Percentiles rank a stretch among this genome's conserved stretches.
Conservation (phyloP, 2,329 filamentous ascomycete species). For the Aspergillus nomiae region DNA sequence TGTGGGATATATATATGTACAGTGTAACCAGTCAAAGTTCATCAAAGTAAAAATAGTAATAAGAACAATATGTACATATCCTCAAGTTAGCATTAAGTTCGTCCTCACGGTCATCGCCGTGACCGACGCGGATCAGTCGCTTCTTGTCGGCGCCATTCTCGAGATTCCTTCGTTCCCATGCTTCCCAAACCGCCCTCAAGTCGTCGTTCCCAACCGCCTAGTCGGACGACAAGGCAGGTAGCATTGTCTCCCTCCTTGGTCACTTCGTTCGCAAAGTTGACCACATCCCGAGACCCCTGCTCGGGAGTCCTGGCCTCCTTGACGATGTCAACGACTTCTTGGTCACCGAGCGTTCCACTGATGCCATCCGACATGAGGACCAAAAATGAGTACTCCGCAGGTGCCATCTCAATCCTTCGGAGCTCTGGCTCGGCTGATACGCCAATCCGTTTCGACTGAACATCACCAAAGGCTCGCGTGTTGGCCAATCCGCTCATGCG, state of each 20-base stretch:
- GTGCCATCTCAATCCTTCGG: constrained; percentile 72
- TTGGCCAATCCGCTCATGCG: constrained; percentile 93
- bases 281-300: constrained; percentile 75
- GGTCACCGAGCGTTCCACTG: constrained; percentile 80
- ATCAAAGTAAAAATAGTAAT: background rate
- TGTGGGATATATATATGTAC: background rate
- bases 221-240: constrained; percentile 62
- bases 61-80: constrained; percentile 1
- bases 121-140: constrained; percentile 78
- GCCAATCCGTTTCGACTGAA: constrained; percentile 85
- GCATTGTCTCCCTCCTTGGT: constrained; percentile 65
- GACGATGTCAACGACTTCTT: constrained; percentile 93
- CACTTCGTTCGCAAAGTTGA: constrained; percentile 87
- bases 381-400: constrained; percentile 86
- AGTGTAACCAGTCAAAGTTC: background rate
- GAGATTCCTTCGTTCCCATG: constrained; percentile 86
- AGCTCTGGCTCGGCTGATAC: constrained; percentile 94
- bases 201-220: constrained; percentile 66
- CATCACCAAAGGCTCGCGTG: constrained; percentile 90
- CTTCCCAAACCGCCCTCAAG: constrained; percentile 83
- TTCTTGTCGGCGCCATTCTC: constrained; percentile 79
- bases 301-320: constrained; percentile 93
- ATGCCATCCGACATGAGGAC: constrained; percentile 89
- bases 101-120: constrained; percentile 46
- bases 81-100: background rate